A percentile compares a stretch with the other conserved stretches of the same genome.
These are phyloP conservation scores for Trichoderma simmonsii DNA, from an alignment of 2,329 filamentous ascomycete genomes.

Conservation along the genomic window DNA sequence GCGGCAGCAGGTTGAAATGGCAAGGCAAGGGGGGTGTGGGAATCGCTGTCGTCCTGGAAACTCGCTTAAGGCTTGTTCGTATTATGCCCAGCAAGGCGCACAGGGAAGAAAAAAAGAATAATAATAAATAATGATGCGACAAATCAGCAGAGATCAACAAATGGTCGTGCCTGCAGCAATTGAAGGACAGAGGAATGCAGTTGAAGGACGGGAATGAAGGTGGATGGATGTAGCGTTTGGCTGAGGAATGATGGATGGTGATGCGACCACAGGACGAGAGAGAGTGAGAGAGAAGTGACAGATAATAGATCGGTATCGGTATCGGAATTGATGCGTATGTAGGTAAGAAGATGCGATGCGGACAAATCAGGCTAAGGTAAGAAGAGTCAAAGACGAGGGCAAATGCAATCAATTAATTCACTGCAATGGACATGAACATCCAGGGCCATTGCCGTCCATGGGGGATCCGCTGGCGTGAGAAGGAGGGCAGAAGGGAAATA, in stretches of 20 bases:
- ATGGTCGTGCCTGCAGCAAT: not conserved
- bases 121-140: not conserved
- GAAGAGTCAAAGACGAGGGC: not conserved
- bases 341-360: not conserved
- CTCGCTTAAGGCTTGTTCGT: constrained; percentile 10
- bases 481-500: not conserved
- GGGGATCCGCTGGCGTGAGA: not conserved
- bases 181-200: not conserved
- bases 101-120: not conserved
- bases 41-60: constrained; percentile 11
- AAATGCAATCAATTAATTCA: not conserved
- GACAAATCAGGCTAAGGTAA: not conserved
- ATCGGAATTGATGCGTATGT: not conserved
- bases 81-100: constrained; percentile 1
- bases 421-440: not conserved
- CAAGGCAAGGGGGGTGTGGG: constrained; percentile 9
- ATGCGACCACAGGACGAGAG: not conserved
- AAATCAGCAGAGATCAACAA: not conserved
- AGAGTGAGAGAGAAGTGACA: not conserved
- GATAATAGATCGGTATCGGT: not conserved
- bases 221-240: not conserved
- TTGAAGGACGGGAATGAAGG: not conserved
- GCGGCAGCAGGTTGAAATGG: not conserved
- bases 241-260: constrained; percentile 3
- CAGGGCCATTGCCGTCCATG: not conserved